Base-by-base conservation (phyloP, 306 rosid genomes). In the Begonia loranthoides region DNA sequence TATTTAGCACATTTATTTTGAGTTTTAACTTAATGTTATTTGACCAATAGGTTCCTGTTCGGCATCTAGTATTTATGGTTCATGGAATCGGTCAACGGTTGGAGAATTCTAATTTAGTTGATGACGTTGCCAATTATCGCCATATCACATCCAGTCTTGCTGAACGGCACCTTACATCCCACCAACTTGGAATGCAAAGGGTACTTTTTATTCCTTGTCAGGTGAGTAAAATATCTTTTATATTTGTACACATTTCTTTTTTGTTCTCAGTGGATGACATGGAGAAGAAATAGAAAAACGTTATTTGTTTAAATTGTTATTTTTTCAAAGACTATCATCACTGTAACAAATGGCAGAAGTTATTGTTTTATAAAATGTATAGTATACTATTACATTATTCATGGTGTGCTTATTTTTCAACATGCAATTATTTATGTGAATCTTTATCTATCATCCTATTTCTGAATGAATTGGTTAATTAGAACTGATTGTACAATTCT, bases 31-130 rank as follows among this genome's bases (percentile, higher is more conserved):
- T 45, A 28, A 44, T 9, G 9, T 41, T 40, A 39, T 50, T 44
- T 38, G n/a, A 28, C 17, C 46, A 19, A 38, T 41, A 90, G 95
- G 95, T 90, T 68, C 99, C 99, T 78, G 95, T 90, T 70, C 77
- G 68, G 51, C 99, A 90, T 78, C 75, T 90, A 62, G 99, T 90
- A 63, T 90, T 90, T 76, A 90, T 90, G 99, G 86, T 90, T 78
- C 99, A 90, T 73, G 99, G 99, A 57, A 90, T 90, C 73, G 99
- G 99, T 71, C 99, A 90, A 74, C 82, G 99, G 63, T 76, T 90
- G 81, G 95, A 90, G 70, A 90, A 90, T 43, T 90, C 99, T 66
- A 90, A 90, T 83, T 71, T 90, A 75, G 99, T 90, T 52, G 99
- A 90, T 57, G 99, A 90, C 50, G 95, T 90, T 65, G 73, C 66